phyloP scores from a whole-genome alignment of 1,139 yeast genomes.

The Candida sanyaensis region DNA sequence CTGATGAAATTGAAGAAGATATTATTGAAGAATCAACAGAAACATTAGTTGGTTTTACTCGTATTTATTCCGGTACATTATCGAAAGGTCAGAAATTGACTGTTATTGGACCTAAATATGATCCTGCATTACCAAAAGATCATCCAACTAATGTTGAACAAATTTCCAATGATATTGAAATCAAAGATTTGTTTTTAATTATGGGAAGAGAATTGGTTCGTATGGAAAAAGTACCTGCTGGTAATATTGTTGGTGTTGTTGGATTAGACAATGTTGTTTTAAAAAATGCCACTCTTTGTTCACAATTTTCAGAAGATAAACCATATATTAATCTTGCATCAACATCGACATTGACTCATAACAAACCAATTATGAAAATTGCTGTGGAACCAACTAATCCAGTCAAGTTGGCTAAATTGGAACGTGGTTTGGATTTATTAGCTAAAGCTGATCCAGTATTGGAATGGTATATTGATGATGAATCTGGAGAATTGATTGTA shows the following conservation, averaged over 20 bases:
- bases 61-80: constrained; percentile 85
- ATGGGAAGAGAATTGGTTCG: constrained; percentile 93
- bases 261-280: constrained; percentile 82
- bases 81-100: constrained; percentile 71
- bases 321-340: constrained; percentile 74
- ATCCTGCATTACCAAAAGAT: constrained; percentile 63
- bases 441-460: constrained; percentile 94
- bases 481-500: constrained; percentile 84
- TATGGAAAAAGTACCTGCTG: constrained; percentile 84
- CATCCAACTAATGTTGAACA: constrained; percentile 45
- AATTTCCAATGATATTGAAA: constrained; percentile 44
- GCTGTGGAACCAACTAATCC: constrained; percentile 95
- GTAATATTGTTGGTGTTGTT: constrained; percentile 91
- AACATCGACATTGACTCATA: constrained; percentile 58
- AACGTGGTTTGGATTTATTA: constrained; percentile 73
- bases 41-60: constrained; percentile 80
- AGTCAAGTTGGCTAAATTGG: constrained; percentile 71
- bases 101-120: constrained; percentile 84
- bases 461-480: constrained; percentile 78
- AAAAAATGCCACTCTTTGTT: constrained; percentile 82
- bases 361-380: constrained; percentile 83
- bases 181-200: constrained; percentile 72
- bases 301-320: constrained; percentile 42
- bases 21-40: constrained; percentile 52
- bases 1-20: constrained; percentile 41